These are phyloP conservation scores for Leptographium wingfieldii DNA, from an alignment of 2,329 filamentous ascomycete species.

Conservation along the genomic window DNA sequence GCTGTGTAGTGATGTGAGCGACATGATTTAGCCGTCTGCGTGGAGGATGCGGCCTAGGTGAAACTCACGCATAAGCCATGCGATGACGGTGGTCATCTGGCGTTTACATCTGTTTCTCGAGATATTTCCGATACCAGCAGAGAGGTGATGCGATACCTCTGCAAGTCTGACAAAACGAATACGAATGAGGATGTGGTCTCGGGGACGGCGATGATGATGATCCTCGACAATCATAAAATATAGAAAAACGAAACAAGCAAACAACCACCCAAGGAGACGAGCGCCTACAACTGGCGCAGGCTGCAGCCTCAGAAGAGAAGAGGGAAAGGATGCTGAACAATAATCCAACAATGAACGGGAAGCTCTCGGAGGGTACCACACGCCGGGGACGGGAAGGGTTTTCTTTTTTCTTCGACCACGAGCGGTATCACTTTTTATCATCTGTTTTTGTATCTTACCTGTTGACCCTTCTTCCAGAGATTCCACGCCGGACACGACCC, in stretches of 20 bases:
- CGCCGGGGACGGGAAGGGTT: neutral
- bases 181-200: neutral
- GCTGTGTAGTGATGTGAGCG: conserved; percentile 83
- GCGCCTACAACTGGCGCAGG: neutral
- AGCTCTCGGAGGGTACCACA: neutral
- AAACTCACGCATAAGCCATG: neutral
- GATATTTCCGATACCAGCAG: neutral
- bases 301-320: neutral
- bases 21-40: neutral
- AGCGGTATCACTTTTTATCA: conserved; percentile 3
- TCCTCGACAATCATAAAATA: neutral
- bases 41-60: neutral
- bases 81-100: neutral
- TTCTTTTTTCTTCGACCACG: neutral
- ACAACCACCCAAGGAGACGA: neutral
- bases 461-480: neutral
- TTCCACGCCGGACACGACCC: neutral
- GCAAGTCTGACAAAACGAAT: neutral
- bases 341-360: neutral
- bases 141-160: neutral
- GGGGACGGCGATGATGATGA: conserved; percentile 3
- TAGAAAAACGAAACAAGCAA: neutral
- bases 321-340: neutral
- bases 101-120: neutral
- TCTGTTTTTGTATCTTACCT: neutral